Evolutionary conservation across 371 early-diverging fungal species (phyloP).

Genomic region (Mucor lusitanicus): DNA sequence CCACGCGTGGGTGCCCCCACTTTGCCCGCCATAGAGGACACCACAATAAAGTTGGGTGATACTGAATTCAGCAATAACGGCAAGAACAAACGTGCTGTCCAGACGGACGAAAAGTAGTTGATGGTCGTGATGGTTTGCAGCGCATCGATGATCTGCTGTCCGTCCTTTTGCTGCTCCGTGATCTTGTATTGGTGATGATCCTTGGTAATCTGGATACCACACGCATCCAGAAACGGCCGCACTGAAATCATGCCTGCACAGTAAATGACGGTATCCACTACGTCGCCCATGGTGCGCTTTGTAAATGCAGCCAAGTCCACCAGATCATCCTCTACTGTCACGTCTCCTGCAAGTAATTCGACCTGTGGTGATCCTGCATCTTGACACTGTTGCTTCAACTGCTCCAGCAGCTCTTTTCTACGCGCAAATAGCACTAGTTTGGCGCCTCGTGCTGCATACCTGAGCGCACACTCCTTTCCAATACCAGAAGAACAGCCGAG

Average conservation of each 20-base stretch:
- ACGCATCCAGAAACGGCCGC: constrained; percentile 54
- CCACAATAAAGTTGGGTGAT: constrained; percentile 68
- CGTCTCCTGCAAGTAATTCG: constrained; percentile 30
- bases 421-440: constrained; percentile 72
- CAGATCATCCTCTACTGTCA: constrained; percentile 35
- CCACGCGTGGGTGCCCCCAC: constrained; percentile 83
- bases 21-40: constrained; percentile 82
- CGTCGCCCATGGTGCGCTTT: constrained; percentile 32
- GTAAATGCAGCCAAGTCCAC: constrained; percentile 20
- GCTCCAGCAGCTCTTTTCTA: constrained; percentile 51
- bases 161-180: not conserved
- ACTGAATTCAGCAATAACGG: constrained; percentile 55
- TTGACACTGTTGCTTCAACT: constrained; percentile 53
- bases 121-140: constrained; percentile 54
- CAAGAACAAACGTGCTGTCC: constrained; percentile 60
- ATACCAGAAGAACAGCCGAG: constrained; percentile 86
- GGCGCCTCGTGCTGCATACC: constrained; percentile 75
- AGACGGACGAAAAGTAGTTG: constrained; percentile 70
- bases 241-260: constrained; percentile 76
- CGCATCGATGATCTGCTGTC: constrained; percentile 22
- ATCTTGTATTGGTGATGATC: not conserved
- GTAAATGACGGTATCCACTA: constrained; percentile 66
- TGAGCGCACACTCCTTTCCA: constrained; percentile 67
- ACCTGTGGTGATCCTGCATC: constrained; percentile 25
- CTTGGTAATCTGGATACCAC: constrained; percentile 33